Conservation (phyloP, 495 filamentous ascomycete species). For the Penicillium roqueforti region DNA sequence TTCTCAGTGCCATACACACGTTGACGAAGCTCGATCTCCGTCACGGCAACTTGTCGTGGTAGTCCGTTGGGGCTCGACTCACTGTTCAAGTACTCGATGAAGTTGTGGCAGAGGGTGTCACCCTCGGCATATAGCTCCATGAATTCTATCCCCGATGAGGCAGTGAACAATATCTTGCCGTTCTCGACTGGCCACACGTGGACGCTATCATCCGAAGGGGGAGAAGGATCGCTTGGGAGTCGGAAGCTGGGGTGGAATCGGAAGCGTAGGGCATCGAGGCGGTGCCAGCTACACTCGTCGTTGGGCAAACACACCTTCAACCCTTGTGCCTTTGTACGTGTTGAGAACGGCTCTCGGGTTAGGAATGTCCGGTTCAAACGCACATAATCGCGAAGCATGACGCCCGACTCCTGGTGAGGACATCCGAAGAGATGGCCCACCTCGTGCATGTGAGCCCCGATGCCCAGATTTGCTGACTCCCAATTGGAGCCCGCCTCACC, state of each 20-base stretch:
- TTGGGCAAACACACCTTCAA: constrained; percentile 62
- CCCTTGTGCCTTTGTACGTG: constrained; percentile 75
- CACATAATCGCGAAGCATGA: constrained; percentile 87
- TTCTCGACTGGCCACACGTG: constrained; percentile 86
- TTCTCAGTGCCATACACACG: constrained; percentile 59
- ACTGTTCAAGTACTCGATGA: constrained; percentile 69
- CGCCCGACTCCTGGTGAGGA: constrained; percentile 78
- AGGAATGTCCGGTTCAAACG: constrained; percentile 78
- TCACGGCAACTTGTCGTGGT: constrained; percentile 67
- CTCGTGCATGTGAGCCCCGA: constrained; percentile 88
- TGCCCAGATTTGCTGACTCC: constrained; percentile 88
- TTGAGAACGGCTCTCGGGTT: constrained; percentile 73
- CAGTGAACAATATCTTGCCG: constrained; percentile 73
- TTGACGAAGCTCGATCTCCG: constrained; percentile 68
- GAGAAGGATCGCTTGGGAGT: constrained; percentile 67
- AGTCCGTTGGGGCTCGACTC: constrained; percentile 56
- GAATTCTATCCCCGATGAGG: constrained; percentile 73
- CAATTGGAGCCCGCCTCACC: constrained; percentile 82
- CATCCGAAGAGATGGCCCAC: constrained; percentile 82
- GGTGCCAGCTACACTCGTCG: constrained; percentile 86
- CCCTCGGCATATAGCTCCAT: constrained; percentile 75
- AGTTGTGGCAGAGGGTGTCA: constrained; percentile 68
- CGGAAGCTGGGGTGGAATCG: constrained; percentile 88
- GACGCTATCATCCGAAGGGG: constrained; percentile 68
- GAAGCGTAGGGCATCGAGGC: constrained; percentile 82